Evolutionary conservation across 768 basidiomycete species (phyloP).

Genomic region (Leucocoprinus sp.): DNA sequence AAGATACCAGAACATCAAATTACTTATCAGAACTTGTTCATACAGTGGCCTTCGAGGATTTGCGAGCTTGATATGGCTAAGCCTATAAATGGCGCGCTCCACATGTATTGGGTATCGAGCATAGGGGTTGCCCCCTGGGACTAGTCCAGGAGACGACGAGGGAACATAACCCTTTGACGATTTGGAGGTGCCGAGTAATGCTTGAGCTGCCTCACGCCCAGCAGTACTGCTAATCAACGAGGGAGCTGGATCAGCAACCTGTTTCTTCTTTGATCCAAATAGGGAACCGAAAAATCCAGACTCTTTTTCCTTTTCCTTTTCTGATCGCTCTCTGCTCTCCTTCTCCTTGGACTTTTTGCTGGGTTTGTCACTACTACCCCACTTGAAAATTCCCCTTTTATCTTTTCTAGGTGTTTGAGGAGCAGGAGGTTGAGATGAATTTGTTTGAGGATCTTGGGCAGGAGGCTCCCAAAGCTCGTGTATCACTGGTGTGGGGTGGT

Average conservation of each 20-base stretch:
- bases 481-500: conserved; percentile 14
- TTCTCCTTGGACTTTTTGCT: conserved; percentile 42
- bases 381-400: conserved; percentile 58
- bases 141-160: conserved; percentile 51
- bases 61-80: conserved; percentile 97
- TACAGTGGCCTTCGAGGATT: conserved; percentile 95
- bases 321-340: conserved; percentile 35
- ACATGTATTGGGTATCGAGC: conserved; percentile 97
- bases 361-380: conserved; percentile 62
- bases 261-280: conserved; percentile 79
- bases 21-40: conserved; percentile 91
- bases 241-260: conserved; percentile 43
- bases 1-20: conserved; percentile 99
- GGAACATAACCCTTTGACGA: conserved; percentile 60
- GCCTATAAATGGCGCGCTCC: conserved; percentile 92
- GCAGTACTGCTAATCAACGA: conserved; percentile 32
- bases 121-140: conserved; percentile 38
- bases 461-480: conserved; percentile 14
- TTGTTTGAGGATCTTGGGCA: conserved; percentile 8
- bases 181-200: conserved; percentile 77
- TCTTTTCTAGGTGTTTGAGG: conserved; percentile 48
- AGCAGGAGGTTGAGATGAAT: background rate
- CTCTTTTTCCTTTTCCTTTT: conserved; percentile 69
- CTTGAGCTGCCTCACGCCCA: conserved; percentile 81
- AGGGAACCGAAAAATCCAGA: conserved; percentile 86